These are phyloP conservation scores for Solanum hybrid DNA, from an alignment of 305 asterid species.

Conservation along the genomic window DNA sequence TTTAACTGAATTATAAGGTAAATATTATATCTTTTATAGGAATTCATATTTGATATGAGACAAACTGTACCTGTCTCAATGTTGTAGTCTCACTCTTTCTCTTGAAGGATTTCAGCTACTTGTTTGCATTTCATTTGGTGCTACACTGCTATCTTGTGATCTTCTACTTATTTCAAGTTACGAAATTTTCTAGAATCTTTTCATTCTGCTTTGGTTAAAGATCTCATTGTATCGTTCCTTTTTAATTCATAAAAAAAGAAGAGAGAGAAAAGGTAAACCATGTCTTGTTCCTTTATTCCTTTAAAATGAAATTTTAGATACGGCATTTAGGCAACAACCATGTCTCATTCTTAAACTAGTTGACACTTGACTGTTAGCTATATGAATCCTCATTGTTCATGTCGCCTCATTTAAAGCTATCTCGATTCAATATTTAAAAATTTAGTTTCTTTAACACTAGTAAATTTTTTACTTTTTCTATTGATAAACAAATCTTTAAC, in stretches of 20 bases:
- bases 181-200: not conserved
- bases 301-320: not conserved
- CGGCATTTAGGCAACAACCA: not conserved
- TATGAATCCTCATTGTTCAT: not conserved
- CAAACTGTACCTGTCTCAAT: not conserved
- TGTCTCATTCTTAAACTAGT: not conserved
- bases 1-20: not conserved
- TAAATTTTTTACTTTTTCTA: not conserved
- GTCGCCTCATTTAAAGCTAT: not conserved
- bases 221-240: not conserved
- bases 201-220: not conserved
- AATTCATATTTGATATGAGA: not conserved
- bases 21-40: not conserved
- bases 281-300: not conserved
- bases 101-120: not conserved
- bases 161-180: not conserved
- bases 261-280: not conserved
- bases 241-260: not conserved
- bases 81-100: not conserved
- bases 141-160: not conserved
- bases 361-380: not conserved
- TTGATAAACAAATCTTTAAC: not conserved
- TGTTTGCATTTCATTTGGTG: not conserved
- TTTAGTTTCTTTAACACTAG: not conserved
- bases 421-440: not conserved